phyloP scores from a whole-genome alignment of 768 basidiomycete genomes.

The Nidularia pulvinata region DNA sequence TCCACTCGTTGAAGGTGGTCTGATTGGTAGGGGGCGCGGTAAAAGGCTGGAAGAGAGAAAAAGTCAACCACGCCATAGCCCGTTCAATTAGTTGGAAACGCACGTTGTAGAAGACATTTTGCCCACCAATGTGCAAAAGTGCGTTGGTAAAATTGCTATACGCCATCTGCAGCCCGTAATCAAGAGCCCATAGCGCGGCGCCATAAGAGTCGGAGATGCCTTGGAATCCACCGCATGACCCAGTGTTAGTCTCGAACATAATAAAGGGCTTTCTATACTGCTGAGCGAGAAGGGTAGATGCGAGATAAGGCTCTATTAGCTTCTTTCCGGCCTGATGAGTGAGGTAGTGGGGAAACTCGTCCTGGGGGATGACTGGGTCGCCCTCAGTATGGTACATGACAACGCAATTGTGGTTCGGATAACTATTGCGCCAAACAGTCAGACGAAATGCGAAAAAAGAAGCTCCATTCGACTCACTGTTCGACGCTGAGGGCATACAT shows the following conservation, averaged over 20 bases:
- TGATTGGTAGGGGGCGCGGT: slow-evolving; percentile 56
- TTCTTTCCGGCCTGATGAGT: slow-evolving; percentile 51
- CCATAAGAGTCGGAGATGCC: slow-evolving; percentile 65
- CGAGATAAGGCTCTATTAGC: slow-evolving; percentile 55
- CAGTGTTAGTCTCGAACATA: slow-evolving; percentile 76
- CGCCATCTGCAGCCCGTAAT: slow-evolving; percentile 66
- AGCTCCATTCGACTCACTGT: slow-evolving; percentile 33
- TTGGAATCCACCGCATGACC: slow-evolving; percentile 70
- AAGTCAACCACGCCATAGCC: too few species aligned
- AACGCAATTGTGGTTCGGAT: slow-evolving; percentile 58
- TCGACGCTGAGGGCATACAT: slow-evolving; percentile 52
- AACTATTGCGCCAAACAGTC: slow-evolving; percentile 14
- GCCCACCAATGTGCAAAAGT: slow-evolving; percentile 63
- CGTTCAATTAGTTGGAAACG: slow-evolving; percentile 14
- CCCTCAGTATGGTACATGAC: slow-evolving; percentile 43
- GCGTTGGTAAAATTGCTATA: slow-evolving; percentile 55
- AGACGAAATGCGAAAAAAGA: background rate
- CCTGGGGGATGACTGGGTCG: slow-evolving; percentile 35
- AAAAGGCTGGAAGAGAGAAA: slow-evolving; percentile 1
- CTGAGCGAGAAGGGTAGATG: slow-evolving; percentile 43
- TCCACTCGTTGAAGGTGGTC: slow-evolving; percentile 67
- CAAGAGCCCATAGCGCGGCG: slow-evolving; percentile 66
- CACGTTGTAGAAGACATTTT: slow-evolving; percentile 69
- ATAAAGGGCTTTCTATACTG: slow-evolving; percentile 44
- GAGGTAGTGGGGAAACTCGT: slow-evolving; percentile 52